phyloP scores from a whole-genome alignment of 2,329 filamentous ascomycete genomes.

The Conoideocrella luteorostrata region DNA sequence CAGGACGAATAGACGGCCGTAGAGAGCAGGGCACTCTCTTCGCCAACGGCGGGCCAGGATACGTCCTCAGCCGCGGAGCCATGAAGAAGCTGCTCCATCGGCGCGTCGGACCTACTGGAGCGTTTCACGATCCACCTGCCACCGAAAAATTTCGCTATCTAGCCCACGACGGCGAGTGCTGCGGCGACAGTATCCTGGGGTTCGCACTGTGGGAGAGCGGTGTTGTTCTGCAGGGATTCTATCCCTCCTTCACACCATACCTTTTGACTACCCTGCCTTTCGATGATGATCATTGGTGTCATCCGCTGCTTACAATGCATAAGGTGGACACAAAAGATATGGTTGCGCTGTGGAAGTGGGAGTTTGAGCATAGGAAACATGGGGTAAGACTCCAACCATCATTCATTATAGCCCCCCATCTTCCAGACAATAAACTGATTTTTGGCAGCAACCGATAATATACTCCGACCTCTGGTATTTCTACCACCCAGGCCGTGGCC shows the following conservation, averaged over 20 bases:
- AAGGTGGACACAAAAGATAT: conserved; percentile 9
- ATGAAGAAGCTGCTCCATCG: conserved; percentile 14
- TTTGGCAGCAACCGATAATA: conserved; percentile 28
- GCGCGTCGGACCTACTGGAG: conserved; percentile 22
- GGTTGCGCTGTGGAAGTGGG: conserved; percentile 27
- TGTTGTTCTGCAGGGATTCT: conserved; percentile 10
- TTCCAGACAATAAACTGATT: too few relatives aligned
- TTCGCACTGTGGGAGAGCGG: conserved; percentile 6
- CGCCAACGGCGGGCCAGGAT: conserved; percentile 13
- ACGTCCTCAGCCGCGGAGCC: conserved; percentile 12
- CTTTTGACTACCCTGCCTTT: conserved; percentile 5
- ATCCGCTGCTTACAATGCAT: conserved; percentile 12
- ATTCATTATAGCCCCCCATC: too few relatives aligned
- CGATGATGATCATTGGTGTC: conserved; percentile 10
- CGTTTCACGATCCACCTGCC: conserved; percentile 26
- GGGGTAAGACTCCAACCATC: too few relatives aligned
- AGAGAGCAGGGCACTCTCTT: conserved; percentile 15
- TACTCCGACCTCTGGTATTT: conserved; percentile 32
- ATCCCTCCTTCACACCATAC: conserved; percentile 12
- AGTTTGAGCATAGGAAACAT: conserved; percentile 10
- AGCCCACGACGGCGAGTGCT: conserved; percentile 8
- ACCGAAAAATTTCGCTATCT: conserved; percentile 8
- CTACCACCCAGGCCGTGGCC: conserved; percentile 25
- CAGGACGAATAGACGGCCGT: conserved; percentile 21
- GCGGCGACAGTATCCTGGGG: conserved; percentile 11